Evolutionary conservation across 345 rosid species (phyloP), one percentile per base, ranked within the genome.

Genomic region (Mercurialis annua): DNA sequence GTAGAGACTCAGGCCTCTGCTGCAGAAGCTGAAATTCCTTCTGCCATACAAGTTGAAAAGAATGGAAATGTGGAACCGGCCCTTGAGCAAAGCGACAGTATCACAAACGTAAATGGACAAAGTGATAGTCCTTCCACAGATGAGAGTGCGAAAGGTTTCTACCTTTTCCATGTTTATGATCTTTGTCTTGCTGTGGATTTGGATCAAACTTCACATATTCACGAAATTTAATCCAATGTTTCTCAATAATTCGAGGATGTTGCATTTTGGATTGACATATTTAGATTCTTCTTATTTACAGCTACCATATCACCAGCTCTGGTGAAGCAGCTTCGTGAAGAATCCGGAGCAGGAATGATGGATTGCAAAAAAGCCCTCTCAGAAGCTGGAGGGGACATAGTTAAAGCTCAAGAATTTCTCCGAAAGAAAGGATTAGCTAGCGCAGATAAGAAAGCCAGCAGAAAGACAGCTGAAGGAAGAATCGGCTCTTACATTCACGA

Each of bases 321-420:
- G 6, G 98, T 90, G 64, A 93, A 93, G 86, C 97, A 89, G 78
- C 97, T 93, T 12, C 90, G 97, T 61, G 98, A 93, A 71, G 98
- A 90, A 81, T 82, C 98, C 18, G 97, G 97, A 27, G 97, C 97
- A 23, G 98, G 97, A 76, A 93, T 93, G 98, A 93, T 93, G 98
- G 95, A 90, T 78, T 93, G 97, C 91, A 93, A 90, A 81, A 90
- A 83, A 43, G 98, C 92, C 30, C 92, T 93, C 3, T 65, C 78
- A 5, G 97, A 89, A 82, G 84, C 86, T 18, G 96, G 81, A 64
- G 98, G 97, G 1, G 91, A 89, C 71, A 80, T 89, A 47, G 79
- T 79, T 63, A 93, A 90, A 85, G 97, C 99, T 72, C 96, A 82
- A 69, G 99, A 90, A 68, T 90, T 83, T 64, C 96, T 94, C 27